Base-by-base conservation (phyloP, 371 early-diverging fungal genomes). In the Syncephalastrum monosporum region DNA sequence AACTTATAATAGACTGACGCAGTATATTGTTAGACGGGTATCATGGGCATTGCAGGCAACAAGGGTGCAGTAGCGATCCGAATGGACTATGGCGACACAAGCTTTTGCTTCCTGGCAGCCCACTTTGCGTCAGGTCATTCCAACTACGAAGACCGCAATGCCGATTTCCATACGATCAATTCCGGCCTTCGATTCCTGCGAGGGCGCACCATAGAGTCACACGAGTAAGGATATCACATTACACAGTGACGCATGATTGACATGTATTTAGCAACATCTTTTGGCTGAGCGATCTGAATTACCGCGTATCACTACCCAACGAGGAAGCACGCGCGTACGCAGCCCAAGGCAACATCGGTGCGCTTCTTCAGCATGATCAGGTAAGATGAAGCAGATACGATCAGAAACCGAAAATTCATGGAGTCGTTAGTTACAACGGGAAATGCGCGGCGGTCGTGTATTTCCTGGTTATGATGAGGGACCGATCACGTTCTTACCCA, bases 271-370 rank as follows among this genome's bases (percentile, higher is more conserved):
- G 90, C 53, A 76, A 86, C 53, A 74, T 91, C n/a, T 77, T 94
- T 12, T 96, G 92, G 91, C 73, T 91, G 16, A 94, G 95, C 27
- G 96, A 96, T 72, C 86, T 96, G 48, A 96, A 96, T 64, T 96
- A 94, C 64, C 83, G 95, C 5, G 83, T 94, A 16, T 77, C 84
- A 47, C 65, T 90, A 57, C 61, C 83, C 0, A 89, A 90, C 57
- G 87, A 87, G 47, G 87, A 88, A 50, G 74, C 62, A 13, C 73
- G 79, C 4, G 53, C 41, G 15, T 65, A 65, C 55, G 62, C 72
- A 13, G 42, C 53, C 0, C 63, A 69, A 23, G 76, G 71, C 5
- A 69, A 85, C 45, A 63, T 87, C 16, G 63, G 61, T 4, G 66
- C 68, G 14, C 44, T 87, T 6, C 47, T 74, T 3, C 57, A 59